Evolutionary conservation across 495 filamentous ascomycete species (phyloP).

Genomic region (Penicillium daleae): DNA sequence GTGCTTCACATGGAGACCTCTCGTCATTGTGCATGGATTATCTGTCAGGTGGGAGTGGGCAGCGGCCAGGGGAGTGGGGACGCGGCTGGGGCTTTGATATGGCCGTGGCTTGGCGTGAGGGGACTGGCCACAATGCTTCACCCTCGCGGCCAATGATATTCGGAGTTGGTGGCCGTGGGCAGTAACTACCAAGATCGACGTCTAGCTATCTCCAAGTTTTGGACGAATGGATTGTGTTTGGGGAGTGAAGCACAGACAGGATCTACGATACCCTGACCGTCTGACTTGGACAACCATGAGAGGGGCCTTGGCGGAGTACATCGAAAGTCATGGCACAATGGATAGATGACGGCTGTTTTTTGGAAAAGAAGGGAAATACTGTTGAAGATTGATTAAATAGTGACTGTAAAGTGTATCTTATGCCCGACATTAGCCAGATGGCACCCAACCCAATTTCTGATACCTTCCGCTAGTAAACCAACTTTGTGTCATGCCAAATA

Average conservation of each 20-base stretch:
- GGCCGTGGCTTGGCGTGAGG: slow-evolving; percentile 21
- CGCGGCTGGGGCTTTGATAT: slow-evolving; percentile 7
- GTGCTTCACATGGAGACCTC: neutral
- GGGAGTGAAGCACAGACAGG: neutral
- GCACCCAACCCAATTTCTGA: neutral
- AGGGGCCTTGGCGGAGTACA: neutral
- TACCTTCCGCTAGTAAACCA: too few relatives aligned
- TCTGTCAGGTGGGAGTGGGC: slow-evolving; percentile 15
- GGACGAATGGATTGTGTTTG: neutral
- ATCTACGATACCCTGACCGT: neutral
- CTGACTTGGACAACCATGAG: neutral
- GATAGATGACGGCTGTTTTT: neutral
- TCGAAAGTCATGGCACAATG: neutral
- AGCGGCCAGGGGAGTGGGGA: neutral
- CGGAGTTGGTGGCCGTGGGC: neutral
- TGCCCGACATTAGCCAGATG: neutral
- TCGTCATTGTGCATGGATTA: slow-evolving; percentile 23
- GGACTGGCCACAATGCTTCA: slow-evolving; percentile 2
- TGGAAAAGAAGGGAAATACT: neutral
- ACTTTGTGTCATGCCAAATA: neutral
- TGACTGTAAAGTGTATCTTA: neutral
- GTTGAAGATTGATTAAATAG: neutral
- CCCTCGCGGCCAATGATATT: neutral
- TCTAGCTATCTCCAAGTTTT: neutral
- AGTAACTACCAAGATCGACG: neutral